These are phyloP conservation scores for Rhododendron griersonianum DNA, from an alignment of 148 eudicot genomes.

Conservation along the genomic window DNA sequence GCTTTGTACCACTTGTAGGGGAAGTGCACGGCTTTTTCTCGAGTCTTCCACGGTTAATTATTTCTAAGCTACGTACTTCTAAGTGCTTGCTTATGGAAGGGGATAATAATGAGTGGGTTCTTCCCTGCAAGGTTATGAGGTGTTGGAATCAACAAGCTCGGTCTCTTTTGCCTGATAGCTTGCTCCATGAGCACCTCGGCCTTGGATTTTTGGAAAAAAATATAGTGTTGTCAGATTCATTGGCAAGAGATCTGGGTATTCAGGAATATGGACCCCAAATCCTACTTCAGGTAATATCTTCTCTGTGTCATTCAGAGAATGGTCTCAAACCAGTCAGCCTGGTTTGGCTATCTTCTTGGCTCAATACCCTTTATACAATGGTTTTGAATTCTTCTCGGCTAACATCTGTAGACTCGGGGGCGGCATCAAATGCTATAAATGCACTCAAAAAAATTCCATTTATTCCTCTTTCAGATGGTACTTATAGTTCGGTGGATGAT, in stretches of 20 bases:
- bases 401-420: conserved; percentile 22
- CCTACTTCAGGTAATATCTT: conserved; percentile 55
- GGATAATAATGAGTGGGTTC: conserved; percentile 59
- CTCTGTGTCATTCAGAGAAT: conserved; percentile 48
- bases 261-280: conserved; percentile 79
- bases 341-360: conserved; percentile 64
- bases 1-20: conserved; percentile 86
- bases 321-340: conserved; percentile 65
- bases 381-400: conserved; percentile 34
- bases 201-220: conserved; percentile 68
- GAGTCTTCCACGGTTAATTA: conserved; percentile 73
- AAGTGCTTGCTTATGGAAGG: conserved; percentile 85
- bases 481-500: conserved; percentile 57
- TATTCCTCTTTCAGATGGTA: conserved; percentile 85
- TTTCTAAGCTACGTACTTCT: conserved; percentile 75
- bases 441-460: conserved; percentile 60
- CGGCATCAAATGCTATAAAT: conserved; percentile 40
- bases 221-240: conserved; percentile 56
- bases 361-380: conserved; percentile 61
- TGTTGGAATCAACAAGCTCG: conserved; percentile 70
- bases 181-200: conserved; percentile 69
- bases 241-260: conserved; percentile 78
- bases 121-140: conserved; percentile 84
- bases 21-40: conserved; percentile 96
- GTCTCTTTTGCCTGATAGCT: conserved; percentile 57